phyloP scores from a whole-genome alignment of 192 early-diverging fungal genomes.

The Oehlia diaphana region DNA sequence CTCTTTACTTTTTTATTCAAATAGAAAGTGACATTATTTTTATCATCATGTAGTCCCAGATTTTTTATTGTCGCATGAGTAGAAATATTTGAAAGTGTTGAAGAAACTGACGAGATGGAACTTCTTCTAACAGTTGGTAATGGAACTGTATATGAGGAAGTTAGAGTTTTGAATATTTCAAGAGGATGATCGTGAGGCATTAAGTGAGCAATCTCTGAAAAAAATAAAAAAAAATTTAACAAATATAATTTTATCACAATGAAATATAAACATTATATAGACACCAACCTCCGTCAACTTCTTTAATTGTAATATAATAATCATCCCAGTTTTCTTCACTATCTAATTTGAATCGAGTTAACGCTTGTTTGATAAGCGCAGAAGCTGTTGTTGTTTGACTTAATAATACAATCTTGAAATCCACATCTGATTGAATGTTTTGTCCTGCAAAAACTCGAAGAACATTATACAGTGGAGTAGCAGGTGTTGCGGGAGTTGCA shows the following conservation, averaged over 20 bases:
- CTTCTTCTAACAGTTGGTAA: conserved; percentile 50
- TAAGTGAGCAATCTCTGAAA: conserved; percentile 47
- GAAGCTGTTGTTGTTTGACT: conserved; percentile 42
- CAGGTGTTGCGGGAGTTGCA: background rate
- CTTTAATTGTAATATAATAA: conserved; percentile 55
- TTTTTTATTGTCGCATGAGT: conserved; percentile 13
- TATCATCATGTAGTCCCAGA: background rate
- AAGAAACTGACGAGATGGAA: conserved; percentile 37
- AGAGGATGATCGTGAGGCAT: conserved; percentile 54
- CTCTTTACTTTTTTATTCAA: conserved; percentile 18
- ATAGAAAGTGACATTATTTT: conserved; percentile 21
- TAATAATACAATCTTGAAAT: conserved; percentile 56
- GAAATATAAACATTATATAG: background rate
- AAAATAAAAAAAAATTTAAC: conserved; percentile 9
- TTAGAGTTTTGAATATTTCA: conserved; percentile 54
- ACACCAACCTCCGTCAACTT: conserved; percentile 47
- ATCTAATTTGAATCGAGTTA: conserved; percentile 55
- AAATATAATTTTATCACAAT: background rate
- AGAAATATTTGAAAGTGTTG: conserved; percentile 34
- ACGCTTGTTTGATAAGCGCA: conserved; percentile 50
- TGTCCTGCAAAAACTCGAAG: conserved; percentile 59
- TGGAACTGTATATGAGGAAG: conserved; percentile 48
- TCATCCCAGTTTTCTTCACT: conserved; percentile 40
- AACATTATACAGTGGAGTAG: conserved; percentile 34
- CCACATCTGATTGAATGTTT: conserved; percentile 24